These are phyloP conservation scores for Sporothrix inflata DNA, from an alignment of 2,329 filamentous ascomycete genomes.

Conservation along the genomic window DNA sequence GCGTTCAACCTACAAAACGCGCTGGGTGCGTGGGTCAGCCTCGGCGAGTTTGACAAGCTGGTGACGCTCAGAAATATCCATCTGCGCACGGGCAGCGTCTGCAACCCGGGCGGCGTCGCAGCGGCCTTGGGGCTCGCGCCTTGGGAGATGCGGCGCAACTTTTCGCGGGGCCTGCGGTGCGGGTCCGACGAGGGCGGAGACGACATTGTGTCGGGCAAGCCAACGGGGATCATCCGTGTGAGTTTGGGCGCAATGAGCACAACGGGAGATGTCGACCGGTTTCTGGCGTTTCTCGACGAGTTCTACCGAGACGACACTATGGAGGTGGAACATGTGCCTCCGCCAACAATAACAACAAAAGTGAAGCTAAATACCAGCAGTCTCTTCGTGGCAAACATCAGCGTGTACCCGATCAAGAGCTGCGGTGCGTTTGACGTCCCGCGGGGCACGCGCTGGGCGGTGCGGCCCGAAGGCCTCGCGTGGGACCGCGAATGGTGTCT, in stretches of 20 bases:
- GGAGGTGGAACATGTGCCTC: not conserved
- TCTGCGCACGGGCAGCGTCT: slow-evolving; percentile 84
- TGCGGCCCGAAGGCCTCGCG: slow-evolving; percentile 78
- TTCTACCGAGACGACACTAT: slow-evolving; percentile 55
- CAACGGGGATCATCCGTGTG: slow-evolving; percentile 81
- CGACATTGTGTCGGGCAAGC: slow-evolving; percentile 80
- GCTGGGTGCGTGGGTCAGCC: slow-evolving; percentile 73
- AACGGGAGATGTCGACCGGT: slow-evolving; percentile 69
- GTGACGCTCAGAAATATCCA: slow-evolving; percentile 79
- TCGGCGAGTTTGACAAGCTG: slow-evolving; percentile 85
- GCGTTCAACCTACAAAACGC: slow-evolving; percentile 80
- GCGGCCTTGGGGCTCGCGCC: slow-evolving; percentile 71
- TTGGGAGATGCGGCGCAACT: slow-evolving; percentile 83
- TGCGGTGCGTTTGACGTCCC: slow-evolving; percentile 80
- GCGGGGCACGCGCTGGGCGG: slow-evolving; percentile 67
- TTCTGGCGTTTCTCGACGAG: slow-evolving; percentile 72
- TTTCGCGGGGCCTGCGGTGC: slow-evolving; percentile 82
- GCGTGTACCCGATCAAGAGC: slow-evolving; percentile 91
- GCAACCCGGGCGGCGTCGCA: slow-evolving; percentile 87
- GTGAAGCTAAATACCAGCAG: not conserved
- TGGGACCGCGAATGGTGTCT: slow-evolving; percentile 99
- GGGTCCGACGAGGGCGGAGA: slow-evolving; percentile 75
- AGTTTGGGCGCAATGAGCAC: slow-evolving; percentile 93
- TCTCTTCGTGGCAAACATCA: slow-evolving; percentile 50
- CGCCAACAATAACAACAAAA: not conserved